A percentile compares a stretch with the other conserved stretches of the same genome.
Evolutionary conservation across 176 grass and related monocot species (phyloP).

Genomic region (Saccharum spontaneum): DNA sequence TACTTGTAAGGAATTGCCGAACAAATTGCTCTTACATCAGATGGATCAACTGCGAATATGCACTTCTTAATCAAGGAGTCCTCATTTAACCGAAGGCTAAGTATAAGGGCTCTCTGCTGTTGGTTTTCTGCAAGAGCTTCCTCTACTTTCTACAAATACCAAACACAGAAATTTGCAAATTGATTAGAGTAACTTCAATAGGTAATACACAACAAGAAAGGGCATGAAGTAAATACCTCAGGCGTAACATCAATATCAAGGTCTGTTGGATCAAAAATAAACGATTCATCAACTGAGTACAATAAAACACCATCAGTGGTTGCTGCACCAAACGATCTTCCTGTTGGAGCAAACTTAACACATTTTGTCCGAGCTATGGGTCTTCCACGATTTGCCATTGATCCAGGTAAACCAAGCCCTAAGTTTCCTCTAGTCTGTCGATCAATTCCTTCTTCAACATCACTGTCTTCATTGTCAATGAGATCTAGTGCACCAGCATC

Average conservation of each 20-base stretch:
- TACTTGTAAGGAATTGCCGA: slow-evolving; percentile 73
- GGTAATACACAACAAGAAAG: background rate
- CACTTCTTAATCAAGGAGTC: slow-evolving; percentile 92
- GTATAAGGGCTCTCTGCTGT: slow-evolving; percentile 77
- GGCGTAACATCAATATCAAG: slow-evolving; percentile 96
- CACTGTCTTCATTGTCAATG: slow-evolving; percentile 86
- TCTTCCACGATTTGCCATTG: slow-evolving; percentile 68
- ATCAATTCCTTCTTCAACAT: slow-evolving; percentile 85
- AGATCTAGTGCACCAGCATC: slow-evolving; percentile 87
- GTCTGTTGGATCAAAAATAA: slow-evolving; percentile 92
- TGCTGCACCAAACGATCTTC: slow-evolving; percentile 89
- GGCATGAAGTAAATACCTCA: slow-evolving; percentile 54
- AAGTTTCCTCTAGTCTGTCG: slow-evolving; percentile 53
- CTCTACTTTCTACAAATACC: slow-evolving; percentile 75
- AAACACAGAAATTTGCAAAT: background rate
- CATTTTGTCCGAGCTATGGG: slow-evolving; percentile 79
- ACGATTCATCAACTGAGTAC: slow-evolving; percentile 88
- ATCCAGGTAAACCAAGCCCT: slow-evolving; percentile 79
- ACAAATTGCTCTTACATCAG: slow-evolving; percentile 56
- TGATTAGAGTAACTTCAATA: slow-evolving; percentile 7
- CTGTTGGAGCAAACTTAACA: slow-evolving; percentile 90
- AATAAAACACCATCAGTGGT: slow-evolving; percentile 95
- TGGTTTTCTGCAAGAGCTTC: slow-evolving; percentile 80
- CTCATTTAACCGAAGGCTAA: slow-evolving; percentile 86
- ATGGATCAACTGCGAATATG: slow-evolving; percentile 81